Conservation (phyloP, 2,329 filamentous ascomycete genomes). For the Amauroascus niger region DNA sequence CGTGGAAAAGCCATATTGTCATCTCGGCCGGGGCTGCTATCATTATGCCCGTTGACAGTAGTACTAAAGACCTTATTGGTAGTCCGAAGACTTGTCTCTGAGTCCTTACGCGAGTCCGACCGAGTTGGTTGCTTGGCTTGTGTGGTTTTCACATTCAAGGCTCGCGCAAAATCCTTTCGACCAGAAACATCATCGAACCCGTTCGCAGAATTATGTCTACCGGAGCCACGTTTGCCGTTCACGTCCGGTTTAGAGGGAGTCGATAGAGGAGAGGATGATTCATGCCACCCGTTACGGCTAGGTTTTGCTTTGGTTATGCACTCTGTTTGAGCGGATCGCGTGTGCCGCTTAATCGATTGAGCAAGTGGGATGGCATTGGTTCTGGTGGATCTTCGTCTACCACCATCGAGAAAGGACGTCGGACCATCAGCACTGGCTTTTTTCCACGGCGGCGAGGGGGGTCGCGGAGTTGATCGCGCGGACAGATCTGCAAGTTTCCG, state of each 20-base stretch:
- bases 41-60: neutral
- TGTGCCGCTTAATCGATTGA: slow-evolving; percentile 40
- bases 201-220: slow-evolving; percentile 26
- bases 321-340: slow-evolving; percentile 33
- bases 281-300: slow-evolving; percentile 16
- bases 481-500: slow-evolving; percentile 35
- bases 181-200: slow-evolving; percentile 18
- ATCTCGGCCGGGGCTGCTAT: neutral
- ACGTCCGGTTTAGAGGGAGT: slow-evolving; percentile 25
- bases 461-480: slow-evolving; percentile 33
- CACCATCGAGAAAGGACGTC: slow-evolving; percentile 63
- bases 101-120: neutral
- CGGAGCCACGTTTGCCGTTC: slow-evolving; percentile 22
- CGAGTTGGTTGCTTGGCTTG: slow-evolving; percentile 8
- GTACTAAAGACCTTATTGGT: neutral
- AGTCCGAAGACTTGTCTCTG: neutral
- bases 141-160: slow-evolving; percentile 19
- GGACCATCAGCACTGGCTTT: slow-evolving; percentile 74
- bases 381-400: slow-evolving; percentile 52
- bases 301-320: slow-evolving; percentile 26
- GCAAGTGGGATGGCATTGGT: slow-evolving; percentile 42
- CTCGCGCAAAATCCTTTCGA: slow-evolving; percentile 22
- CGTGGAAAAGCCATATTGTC: slow-evolving; percentile 5
- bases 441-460: slow-evolving; percentile 83
- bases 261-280: neutral